Percentiles rank a stretch among this genome's conserved stretches.
These are phyloP conservation scores for Eucalyptus fibrosa DNA, from an alignment of 345 rosid species.

Conservation along the genomic window DNA sequence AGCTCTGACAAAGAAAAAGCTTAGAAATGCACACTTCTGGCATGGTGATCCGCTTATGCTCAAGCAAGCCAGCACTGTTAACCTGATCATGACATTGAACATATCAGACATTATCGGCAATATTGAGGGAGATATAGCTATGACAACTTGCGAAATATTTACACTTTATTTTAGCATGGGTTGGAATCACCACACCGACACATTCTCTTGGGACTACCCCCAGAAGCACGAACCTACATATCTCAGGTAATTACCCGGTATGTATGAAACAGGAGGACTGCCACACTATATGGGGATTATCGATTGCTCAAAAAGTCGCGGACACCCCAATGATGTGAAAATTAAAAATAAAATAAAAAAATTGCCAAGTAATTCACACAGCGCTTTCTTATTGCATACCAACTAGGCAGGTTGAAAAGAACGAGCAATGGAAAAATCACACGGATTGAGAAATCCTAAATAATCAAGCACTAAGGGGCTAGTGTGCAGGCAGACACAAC, in stretches of 20 bases:
- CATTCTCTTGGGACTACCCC: not conserved
- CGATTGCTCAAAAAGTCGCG: not conserved
- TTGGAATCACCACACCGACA: not conserved
- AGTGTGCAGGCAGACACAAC: not conserved
- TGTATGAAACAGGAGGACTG: not conserved
- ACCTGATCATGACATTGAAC: conserved; percentile 21
- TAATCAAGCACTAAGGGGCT: not conserved
- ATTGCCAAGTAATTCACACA: not conserved
- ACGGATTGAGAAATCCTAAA: not conserved
- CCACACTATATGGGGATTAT: not conserved
- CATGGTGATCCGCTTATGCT: conserved; percentile 36
- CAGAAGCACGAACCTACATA: not conserved
- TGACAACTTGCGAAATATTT: not conserved
- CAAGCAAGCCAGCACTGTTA: conserved; percentile 80
- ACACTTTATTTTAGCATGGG: not conserved
- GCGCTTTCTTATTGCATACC: not conserved
- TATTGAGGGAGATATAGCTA: too few species aligned
- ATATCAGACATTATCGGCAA: not conserved
- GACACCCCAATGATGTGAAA: not conserved
- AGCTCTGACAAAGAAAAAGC: not conserved
- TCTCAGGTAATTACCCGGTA: not conserved
- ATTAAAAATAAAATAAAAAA: not conserved
- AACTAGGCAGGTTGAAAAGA: not conserved
- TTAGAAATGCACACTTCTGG: conserved; percentile 52
- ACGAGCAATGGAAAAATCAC: not conserved